These are phyloP conservation scores for Solanum hybrid DNA, from an alignment of 305 asterid genomes.

Conservation along the genomic window DNA sequence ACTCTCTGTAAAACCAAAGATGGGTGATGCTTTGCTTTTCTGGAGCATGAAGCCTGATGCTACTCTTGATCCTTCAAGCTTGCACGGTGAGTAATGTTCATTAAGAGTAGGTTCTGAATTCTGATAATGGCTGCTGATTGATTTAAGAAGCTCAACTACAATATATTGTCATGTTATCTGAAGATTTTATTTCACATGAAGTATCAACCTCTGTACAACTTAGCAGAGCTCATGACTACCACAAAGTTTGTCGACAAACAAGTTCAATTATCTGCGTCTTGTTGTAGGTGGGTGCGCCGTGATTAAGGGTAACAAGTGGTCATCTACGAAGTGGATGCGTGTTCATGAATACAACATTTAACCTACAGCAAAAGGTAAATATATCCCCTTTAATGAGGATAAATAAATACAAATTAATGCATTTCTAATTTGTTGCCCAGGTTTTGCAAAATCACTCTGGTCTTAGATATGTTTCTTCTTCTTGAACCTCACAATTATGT, in stretches of 20 bases:
- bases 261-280: conserved; percentile 11
- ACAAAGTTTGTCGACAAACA: neutral
- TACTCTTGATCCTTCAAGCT: conserved; percentile 79
- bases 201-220: neutral
- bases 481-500: neutral
- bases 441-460: neutral
- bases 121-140: neutral
- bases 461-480: neutral
- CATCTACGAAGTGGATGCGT: conserved; percentile 32
- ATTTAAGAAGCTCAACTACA: neutral
- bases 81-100: conserved; percentile 68
- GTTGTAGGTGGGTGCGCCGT: conserved; percentile 34
- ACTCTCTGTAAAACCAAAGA: conserved; percentile 84
- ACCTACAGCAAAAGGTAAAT: conserved; percentile 24
- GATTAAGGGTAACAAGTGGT: conserved; percentile 35
- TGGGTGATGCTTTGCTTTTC: conserved; percentile 95
- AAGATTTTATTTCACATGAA: neutral
- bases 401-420: neutral
- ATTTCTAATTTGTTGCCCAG: neutral
- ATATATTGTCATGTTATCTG: neutral
- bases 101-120: neutral
- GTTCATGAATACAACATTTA: conserved; percentile 16
- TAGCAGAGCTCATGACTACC: neutral
- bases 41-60: conserved; percentile 98
- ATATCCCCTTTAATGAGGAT: neutral